phyloP scores from a whole-genome alignment of 495 filamentous ascomycete genomes.

The Saxispiralis lemnorum region DNA sequence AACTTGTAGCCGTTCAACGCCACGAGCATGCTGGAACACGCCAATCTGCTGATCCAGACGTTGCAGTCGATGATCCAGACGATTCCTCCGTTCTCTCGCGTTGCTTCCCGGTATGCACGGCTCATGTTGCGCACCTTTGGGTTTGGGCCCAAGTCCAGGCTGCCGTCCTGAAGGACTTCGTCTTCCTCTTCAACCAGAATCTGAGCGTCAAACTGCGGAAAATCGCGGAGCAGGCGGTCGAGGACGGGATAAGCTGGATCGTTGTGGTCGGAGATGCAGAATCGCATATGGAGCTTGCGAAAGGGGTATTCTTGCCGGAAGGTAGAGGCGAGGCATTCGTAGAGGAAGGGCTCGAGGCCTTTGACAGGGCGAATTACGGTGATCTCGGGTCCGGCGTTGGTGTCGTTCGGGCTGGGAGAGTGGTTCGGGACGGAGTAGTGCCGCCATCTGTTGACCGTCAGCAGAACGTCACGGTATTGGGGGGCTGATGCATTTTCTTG shows the following conservation, averaged over 20 bases:
- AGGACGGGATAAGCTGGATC: slow-evolving; percentile 70
- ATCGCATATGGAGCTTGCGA: slow-evolving; percentile 58
- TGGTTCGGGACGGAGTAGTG: slow-evolving; percentile 23
- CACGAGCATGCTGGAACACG: slow-evolving; percentile 72
- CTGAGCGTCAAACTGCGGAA: slow-evolving; percentile 52
- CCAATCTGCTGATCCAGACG: slow-evolving; percentile 70
- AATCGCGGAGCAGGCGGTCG: slow-evolving; percentile 48
- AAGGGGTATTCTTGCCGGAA: slow-evolving; percentile 69
- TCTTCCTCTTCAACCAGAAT: slow-evolving; percentile 82
- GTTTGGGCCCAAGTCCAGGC: slow-evolving; percentile 59
- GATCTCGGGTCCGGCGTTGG: slow-evolving; percentile 48
- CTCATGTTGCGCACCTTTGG: slow-evolving; percentile 98
- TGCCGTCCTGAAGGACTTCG: slow-evolving; percentile 39
- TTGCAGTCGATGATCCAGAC: slow-evolving; percentile 96
- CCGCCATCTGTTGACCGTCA: slow-evolving; percentile 18
- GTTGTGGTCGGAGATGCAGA: slow-evolving; percentile 60
- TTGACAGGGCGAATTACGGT: slow-evolving; percentile 88
- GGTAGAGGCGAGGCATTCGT: slow-evolving; percentile 81
- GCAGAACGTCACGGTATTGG: slow-evolving; percentile 7
- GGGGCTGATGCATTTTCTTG: no score
- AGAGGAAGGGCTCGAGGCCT: slow-evolving; percentile 75
- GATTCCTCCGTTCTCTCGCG: slow-evolving; percentile 27
- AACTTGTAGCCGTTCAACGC: slow-evolving; percentile 83
- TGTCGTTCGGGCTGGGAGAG: slow-evolving; percentile 16
- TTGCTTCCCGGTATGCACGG: slow-evolving; percentile 81